Evolutionary conservation across 2,329 filamentous ascomycete genomes (phyloP), one percentile per base, ranked within the genome.

Genomic region (Scedosporium aurantiacum): DNA sequence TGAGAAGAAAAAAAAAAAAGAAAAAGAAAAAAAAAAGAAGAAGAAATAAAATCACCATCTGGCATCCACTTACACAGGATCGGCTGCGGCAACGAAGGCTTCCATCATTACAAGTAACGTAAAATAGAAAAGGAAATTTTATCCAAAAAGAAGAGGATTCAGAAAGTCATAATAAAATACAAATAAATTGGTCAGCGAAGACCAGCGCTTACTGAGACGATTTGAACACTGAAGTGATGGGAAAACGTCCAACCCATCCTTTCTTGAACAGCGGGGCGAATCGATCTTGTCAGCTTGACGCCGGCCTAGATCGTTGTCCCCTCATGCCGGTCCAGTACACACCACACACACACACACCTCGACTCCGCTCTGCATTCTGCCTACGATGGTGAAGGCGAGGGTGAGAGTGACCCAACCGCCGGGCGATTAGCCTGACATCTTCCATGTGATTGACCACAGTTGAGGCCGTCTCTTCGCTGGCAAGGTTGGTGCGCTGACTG

Each of bases 171-270:
- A 32, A 18, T 16, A 27, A 57, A n/a, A 40, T 18, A 21, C 28
- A 6, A 23, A 40, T 32, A 18, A 27, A 21, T 27, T 25, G 14
- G 50, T 23, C 50, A 28, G 28, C 21, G n/a, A 57, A 28, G n/a
- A n/a, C 25, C 28, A 32, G 55, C 55, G 55, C 55, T 40, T 57
- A 40, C 28, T 40, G 55, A 57, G 55, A 57, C 55, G n/a, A n/a
- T n/a, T n/a, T n/a, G n/a, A n/a, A n/a, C n/a, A n/a, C n/a, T n/a
- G n/a, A 47, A n/a, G n/a, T 18, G 43, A 18, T 21, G 18, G 6
- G 18, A n/a, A 47, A 21, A 47, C n/a, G 32, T 37, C 32, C 32
- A 37, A 12, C 14, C 8, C 10, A 12, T 37, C 32, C 14, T 14
- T 4, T 12, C 2, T 2, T 37, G 32, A 12, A 3, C 8, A 12